Evolutionary conservation across 441 rosid species (phyloP).

Genomic region (Arabidopsis hybrid): DNA sequence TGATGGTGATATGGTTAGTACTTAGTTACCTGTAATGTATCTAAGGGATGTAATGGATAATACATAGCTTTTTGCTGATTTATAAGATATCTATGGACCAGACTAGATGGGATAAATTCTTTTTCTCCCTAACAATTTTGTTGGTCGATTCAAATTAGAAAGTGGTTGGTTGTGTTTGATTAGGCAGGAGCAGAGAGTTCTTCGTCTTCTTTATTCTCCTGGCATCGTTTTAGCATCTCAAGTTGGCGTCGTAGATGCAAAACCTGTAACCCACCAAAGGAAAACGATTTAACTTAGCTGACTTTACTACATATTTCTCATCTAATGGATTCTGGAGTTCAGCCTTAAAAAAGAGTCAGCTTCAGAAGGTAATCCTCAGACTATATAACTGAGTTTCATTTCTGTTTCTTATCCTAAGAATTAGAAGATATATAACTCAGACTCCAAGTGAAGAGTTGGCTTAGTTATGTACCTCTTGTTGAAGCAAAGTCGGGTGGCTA

Average conservation of each 20-base stretch:
- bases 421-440: neutral
- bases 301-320: neutral
- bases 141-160: constrained; percentile 20
- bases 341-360: neutral
- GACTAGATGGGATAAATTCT: neutral
- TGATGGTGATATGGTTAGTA: constrained; percentile 24
- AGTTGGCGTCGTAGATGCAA: constrained; percentile 75
- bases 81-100: neutral
- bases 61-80: constrained; percentile 3
- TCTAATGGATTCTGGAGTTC: too few relatives aligned
- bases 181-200: constrained; percentile 60
- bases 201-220: constrained; percentile 70
- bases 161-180: neutral
- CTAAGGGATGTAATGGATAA: neutral
- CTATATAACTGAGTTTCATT: neutral
- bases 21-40: neutral
- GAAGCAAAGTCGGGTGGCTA: constrained; percentile 74
- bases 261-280: constrained; percentile 53
- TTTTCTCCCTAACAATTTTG: neutral
- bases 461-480: constrained; percentile 72
- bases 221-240: constrained; percentile 67
- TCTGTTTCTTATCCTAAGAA: neutral
- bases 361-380: neutral
- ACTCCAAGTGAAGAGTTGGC: neutral
- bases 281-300: constrained; percentile 9